Evolutionary conservation across 1,139 yeast genomes (phyloP).

Genomic region (Pichia sp.): DNA sequence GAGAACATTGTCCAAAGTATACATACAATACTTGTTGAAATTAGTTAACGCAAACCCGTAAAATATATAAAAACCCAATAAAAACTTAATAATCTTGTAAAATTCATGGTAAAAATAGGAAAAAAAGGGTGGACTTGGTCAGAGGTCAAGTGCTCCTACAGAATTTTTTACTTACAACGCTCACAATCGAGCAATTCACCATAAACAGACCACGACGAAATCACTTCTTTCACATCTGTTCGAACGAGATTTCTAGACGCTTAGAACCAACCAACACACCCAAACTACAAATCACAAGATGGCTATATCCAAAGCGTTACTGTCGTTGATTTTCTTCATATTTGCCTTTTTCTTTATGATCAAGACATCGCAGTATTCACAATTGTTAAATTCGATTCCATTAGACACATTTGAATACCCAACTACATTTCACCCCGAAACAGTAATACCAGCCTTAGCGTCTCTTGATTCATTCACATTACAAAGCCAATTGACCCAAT

Average conservation of each 20-base stretch:
- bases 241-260: too few relatives aligned
- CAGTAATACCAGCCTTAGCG: slow-evolving; percentile 7
- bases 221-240: too few relatives aligned
- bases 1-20: not conserved
- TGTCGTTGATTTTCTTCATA: not conserved
- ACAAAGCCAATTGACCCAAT: slow-evolving; percentile 7
- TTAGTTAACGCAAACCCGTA: slow-evolving; percentile 1
- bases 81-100: slow-evolving; percentile 25
- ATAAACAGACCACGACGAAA: too few relatives aligned
- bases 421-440: slow-evolving; percentile 8
- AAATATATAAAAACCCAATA: not conserved
- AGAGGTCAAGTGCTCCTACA: slow-evolving; percentile 91
- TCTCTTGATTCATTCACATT: slow-evolving; percentile 5
- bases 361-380: slow-evolving; percentile 14
- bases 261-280: too few relatives aligned
- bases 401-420: slow-evolving; percentile 23
- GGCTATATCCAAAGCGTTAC: not conserved
- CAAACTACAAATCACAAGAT: too few relatives aligned
- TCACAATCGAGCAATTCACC: too few relatives aligned
- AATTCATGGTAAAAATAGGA: too few relatives aligned
- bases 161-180: too few relatives aligned
- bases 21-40: not conserved
- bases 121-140: too few relatives aligned
- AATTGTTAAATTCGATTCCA: slow-evolving; percentile 13
- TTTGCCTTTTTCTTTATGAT: slow-evolving; percentile 2